Base-by-base conservation (phyloP, 768 basidiomycete species). In the Trametes cubensis region DNA sequence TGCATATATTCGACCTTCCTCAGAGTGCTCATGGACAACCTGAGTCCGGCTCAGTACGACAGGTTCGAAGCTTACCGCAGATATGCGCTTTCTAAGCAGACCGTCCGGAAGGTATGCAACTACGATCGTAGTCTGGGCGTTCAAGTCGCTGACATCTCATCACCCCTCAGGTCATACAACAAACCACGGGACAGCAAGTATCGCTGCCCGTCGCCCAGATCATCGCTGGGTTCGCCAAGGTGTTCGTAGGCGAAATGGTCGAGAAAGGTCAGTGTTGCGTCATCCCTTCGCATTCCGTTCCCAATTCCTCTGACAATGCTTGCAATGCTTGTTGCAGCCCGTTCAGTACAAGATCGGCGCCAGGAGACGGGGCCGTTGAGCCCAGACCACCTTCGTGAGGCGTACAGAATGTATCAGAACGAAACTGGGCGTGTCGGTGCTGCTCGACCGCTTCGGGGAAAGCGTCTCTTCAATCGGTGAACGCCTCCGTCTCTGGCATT, bases 221-320 rank as follows among this genome's bases (percentile, higher is more conserved):
- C 46, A 89, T 95, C 2, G 92, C 93, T 6, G 94, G 94, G 63
- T 90, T 96, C 60, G 83, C 85, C 15, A 96, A 95, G 38, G 92
- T 96, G 0, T 96, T 95, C 62, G 92, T 96, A 3, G 94, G 94
- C 3, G 94, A 95, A 73, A 90, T 96, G 6, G 83, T 95, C 18
- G 94, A 95, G 71, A 90, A 89, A 76, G 93, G 93, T 92, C 51
- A 5, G 48, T 8, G 1, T 46, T 20, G 18, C 58, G 79, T 69
- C 1, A 5, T 10, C 57, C 2, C 18, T 34, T 10, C 38, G 47
- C 41, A 21, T 0, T n/a, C n/a, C n/a, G n/a, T n/a, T n/a, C 26
- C 38, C 26, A 28, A 23, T 40, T 23, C 23, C n/a, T 28, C 38
- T 25, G 41, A 25, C 48, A 41, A 2, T 0, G 14, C 52, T 8